Percentiles rank a stretch among this genome's conserved stretches.
Conservation (phyloP, 2,329 filamentous ascomycete genomes). For the Coniella vitis region DNA sequence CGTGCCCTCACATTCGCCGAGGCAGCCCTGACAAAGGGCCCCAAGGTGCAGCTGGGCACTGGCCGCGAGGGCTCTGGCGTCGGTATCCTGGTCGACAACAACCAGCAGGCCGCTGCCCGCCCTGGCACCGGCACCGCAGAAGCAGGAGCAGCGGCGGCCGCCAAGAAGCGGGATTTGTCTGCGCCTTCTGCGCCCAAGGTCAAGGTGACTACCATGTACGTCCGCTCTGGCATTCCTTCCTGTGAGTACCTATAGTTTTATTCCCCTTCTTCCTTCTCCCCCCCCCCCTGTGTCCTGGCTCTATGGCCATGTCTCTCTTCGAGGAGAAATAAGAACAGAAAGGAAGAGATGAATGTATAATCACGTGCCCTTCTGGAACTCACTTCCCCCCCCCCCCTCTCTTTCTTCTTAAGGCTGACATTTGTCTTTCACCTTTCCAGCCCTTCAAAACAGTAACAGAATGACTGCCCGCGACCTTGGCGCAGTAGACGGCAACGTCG, state of each 20-base stretch:
- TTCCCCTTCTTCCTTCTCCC: slow-evolving; percentile 1
- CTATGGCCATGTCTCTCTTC: neutral
- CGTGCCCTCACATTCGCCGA: slow-evolving; percentile 40
- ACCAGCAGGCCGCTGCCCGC: slow-evolving; percentile 17
- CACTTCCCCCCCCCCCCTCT: too few species aligned
- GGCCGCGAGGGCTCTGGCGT: slow-evolving; percentile 34
- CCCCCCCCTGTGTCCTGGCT: neutral
- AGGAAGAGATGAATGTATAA: too few species aligned
- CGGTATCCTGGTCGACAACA: slow-evolving; percentile 29
- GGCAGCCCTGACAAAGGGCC: slow-evolving; percentile 36
- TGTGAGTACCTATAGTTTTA: slow-evolving; percentile 28
- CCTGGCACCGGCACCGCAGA: slow-evolving; percentile 13
- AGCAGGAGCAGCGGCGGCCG: too few species aligned
- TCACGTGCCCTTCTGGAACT: too few species aligned
- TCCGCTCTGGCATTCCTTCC: slow-evolving; percentile 35
- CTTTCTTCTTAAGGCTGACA: neutral
- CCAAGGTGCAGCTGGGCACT: slow-evolving; percentile 42
- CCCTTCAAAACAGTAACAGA: slow-evolving; percentile 22
- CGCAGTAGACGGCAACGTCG: slow-evolving; percentile 8
- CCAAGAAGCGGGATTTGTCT: slow-evolving; percentile 14
- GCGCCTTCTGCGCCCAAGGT: slow-evolving; percentile 30
- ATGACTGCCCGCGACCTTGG: slow-evolving; percentile 13
- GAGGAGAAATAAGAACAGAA: too few species aligned
- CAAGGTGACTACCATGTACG: slow-evolving; percentile 41
- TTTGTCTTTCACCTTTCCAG: slow-evolving; percentile 14